Base-by-base conservation (phyloP, 1,284 basidiomycete genomes). In the Erythrobasidium hasegawianum region DNA sequence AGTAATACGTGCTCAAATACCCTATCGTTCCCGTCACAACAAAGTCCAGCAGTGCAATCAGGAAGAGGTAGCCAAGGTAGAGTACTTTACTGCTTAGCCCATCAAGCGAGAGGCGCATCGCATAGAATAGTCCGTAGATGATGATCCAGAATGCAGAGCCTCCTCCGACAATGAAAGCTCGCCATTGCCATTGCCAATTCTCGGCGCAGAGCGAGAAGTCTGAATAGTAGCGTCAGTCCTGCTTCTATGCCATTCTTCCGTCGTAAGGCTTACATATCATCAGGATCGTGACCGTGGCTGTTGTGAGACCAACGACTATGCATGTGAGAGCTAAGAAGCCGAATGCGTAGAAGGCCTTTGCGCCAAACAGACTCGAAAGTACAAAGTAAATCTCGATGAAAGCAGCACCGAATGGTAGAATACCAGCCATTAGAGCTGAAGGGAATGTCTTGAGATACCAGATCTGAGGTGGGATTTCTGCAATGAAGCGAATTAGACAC, bases 111-210 rank as follows among this genome's bases (percentile, higher is more conserved):
- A 97, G 82, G 24, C 91, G 83, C 1, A 89, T 88, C 10, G 83
- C 84, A 40, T 61, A 71, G 20, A 77, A 74, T 10, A 78, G 71
- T 13, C 81, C 81, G 74, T 94, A 96, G 0, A 83, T 82, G 65
- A 96, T 81, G 38, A 97, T 80, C 94, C 95, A 98, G 77, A 96
- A 86, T 0, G 93, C 88, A 68, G 88, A 90, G 22, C 92, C 92
- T 5, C 93, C 95, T 29, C 94, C 95, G n/a, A 87, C 88, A 70
- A 96, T 76, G 82, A 97, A 97, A 3, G 91, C 84, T 47, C 92
- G 84, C 94, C 95, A 97, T 70, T 98, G 94, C 94, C 94, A 98
- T 86, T 90, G 82, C 79, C 97, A 97, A 75, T 98, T 94, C 77
- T 97, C 95, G 11, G 91, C 88, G 71, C 94, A 97, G 16, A 98